These are phyloP conservation scores for Smittium culicis DNA, from an alignment of 371 early-diverging fungal species.

Conservation along the genomic window DNA sequence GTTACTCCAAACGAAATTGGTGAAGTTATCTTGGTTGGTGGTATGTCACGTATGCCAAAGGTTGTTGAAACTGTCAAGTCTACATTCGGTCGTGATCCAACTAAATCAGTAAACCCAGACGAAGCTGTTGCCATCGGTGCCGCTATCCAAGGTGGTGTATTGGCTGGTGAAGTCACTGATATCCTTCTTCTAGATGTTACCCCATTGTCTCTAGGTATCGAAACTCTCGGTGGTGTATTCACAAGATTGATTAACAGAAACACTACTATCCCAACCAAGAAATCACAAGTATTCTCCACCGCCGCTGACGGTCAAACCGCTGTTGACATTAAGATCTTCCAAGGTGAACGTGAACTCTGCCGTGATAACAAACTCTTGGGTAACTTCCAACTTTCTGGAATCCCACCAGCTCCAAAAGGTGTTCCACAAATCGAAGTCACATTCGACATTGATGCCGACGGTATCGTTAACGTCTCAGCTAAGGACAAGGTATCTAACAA, in stretches of 20 bases:
- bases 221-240: conserved; percentile 94
- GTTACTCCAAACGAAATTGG: conserved; percentile 64
- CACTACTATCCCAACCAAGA: conserved; percentile 98
- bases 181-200: conserved; percentile 95
- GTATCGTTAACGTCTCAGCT: conserved; percentile 96
- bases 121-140: conserved; percentile 99
- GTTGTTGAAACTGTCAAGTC: conserved; percentile 85
- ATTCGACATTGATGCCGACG: conserved; percentile 98
- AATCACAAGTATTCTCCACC: conserved; percentile 98
- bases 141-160: conserved; percentile 96
- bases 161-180: conserved; percentile 89
- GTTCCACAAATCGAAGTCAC: conserved; percentile 89
- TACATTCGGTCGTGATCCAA: conserved; percentile 83
- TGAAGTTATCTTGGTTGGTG: conserved; percentile 98
- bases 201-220: conserved; percentile 96
- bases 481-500: conserved; percentile 93
- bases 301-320: conserved; percentile 98
- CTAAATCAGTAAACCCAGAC: conserved; percentile 95
- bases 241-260: conserved; percentile 95
- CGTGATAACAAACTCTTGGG: conserved; percentile 97
- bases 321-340: conserved; percentile 96
- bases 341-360: conserved; percentile 97
- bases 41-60: conserved; percentile 98
- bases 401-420: conserved; percentile 84
- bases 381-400: conserved; percentile 82